phyloP scores from a whole-genome alignment of 2,329 filamentous ascomycete species.

The Neonectria punicea region DNA sequence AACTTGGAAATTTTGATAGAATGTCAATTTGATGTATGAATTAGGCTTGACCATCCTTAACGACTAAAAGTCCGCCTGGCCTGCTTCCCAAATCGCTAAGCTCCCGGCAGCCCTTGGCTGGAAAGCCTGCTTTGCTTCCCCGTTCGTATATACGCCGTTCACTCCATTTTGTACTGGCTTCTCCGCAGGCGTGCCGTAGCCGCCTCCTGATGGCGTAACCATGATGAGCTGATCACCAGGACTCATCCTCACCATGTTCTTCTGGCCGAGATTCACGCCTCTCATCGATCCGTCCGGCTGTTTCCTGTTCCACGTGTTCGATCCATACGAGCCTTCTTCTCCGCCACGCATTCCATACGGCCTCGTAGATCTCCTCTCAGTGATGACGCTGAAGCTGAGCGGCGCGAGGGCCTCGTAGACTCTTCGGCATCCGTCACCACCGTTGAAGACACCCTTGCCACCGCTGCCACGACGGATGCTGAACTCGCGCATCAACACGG shows the following conservation, averaged over 20 bases:
- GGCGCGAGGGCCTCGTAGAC: conserved; percentile 84
- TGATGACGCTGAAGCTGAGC: conserved; percentile 80
- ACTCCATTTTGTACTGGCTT: not conserved
- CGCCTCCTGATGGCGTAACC: conserved; percentile 29
- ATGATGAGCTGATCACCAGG: conserved; percentile 31
- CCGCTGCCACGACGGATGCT: conserved; percentile 49
- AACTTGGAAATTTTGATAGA: too few relatives aligned
- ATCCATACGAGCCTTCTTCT: conserved; percentile 71
- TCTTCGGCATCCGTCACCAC: conserved; percentile 79
- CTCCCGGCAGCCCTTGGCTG: not conserved
- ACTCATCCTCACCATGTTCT: conserved; percentile 25
- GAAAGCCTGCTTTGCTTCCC: not conserved
- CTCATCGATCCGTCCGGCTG: conserved; percentile 43
- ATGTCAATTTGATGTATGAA: too few relatives aligned
- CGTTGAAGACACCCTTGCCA: conserved; percentile 71
- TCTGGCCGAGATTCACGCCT: conserved; percentile 39
- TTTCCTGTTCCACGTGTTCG: conserved; percentile 72
- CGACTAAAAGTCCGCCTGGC: not conserved
- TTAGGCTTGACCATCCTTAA: not conserved
- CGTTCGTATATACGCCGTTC: not conserved
- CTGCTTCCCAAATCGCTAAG: not conserved
- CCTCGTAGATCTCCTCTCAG: conserved; percentile 77
- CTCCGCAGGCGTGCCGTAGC: conserved; percentile 13
- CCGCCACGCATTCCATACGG: conserved; percentile 81
- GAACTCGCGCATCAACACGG: conserved; percentile 44